Evolutionary conservation across 768 basidiomycete genomes (phyloP).

Genomic region (Galerina sulciceps): DNA sequence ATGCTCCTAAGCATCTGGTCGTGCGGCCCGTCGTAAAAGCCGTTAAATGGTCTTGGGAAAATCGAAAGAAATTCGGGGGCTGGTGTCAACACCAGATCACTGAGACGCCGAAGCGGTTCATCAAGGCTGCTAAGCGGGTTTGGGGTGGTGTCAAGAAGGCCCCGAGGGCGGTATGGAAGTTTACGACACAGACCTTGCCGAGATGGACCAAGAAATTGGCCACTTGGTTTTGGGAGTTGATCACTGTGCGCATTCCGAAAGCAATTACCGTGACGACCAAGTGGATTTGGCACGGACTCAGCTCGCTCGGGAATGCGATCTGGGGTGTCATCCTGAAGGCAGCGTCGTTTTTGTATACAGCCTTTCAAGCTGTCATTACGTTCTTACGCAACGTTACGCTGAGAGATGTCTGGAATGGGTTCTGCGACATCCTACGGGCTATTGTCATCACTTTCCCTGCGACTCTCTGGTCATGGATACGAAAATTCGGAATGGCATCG

Average conservation of each 20-base stretch:
- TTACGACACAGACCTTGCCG: constrained; percentile 3
- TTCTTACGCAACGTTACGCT: constrained; percentile 7
- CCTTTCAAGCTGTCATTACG: background rate
- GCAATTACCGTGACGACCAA: background rate
- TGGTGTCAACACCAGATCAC: constrained; percentile 6
- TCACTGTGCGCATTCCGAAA: background rate
- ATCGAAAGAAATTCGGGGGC: background rate
- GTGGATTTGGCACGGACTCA: constrained; percentile 1
- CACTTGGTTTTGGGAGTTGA: background rate
- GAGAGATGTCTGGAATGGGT: background rate
- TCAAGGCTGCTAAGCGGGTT: background rate
- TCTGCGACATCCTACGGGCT: background rate
- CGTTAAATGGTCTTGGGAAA: constrained; percentile 4
- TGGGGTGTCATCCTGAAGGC: background rate
- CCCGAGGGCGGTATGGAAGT: constrained; percentile 6
- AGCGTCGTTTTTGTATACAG: constrained; percentile 2
- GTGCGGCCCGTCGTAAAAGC: background rate
- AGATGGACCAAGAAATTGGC: background rate
- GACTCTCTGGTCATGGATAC: constrained; percentile 2
- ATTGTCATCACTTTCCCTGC: constrained; percentile 5
- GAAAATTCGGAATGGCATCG: background rate
- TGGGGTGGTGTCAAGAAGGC: background rate
- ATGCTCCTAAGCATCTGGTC: background rate
- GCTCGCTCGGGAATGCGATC: background rate
- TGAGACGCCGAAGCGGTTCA: background rate